Evolutionary conservation across 352 stramenopile species (phyloP).

Genomic region (Globisporangium acanthophoron): DNA sequence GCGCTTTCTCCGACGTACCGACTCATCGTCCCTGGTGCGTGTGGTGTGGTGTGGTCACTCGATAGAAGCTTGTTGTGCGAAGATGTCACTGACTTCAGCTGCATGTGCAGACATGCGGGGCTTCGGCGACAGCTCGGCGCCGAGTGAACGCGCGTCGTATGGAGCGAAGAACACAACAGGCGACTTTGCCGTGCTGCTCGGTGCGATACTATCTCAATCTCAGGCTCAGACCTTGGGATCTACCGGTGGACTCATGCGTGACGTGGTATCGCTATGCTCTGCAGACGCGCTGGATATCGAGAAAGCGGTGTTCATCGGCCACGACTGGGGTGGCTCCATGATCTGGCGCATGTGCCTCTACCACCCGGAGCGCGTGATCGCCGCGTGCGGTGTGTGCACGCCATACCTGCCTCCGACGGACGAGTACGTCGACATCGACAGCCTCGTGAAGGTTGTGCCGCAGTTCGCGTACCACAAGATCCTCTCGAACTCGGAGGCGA

Average conservation of each 20-base stretch:
- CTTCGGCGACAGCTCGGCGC: constrained; percentile 53
- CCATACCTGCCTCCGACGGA: constrained; percentile 49
- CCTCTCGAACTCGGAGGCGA: constrained; percentile 31
- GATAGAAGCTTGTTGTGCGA: neutral
- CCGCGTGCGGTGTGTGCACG: constrained; percentile 58
- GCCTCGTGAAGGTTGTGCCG: constrained; percentile 37
- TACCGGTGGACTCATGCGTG: no score
- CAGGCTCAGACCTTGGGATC: no score
- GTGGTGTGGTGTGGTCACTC: neutral
- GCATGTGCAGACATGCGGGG: constrained; percentile 40
- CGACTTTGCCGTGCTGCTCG: constrained; percentile 29
- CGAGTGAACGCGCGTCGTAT: constrained; percentile 40
- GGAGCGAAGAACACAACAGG: constrained; percentile 49
- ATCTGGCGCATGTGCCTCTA: constrained; percentile 72
- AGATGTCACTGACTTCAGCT: neutral
- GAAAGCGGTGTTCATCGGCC: constrained; percentile 63
- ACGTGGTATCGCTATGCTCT: neutral
- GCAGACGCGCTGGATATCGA: constrained; percentile 59
- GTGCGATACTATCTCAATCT: neutral
- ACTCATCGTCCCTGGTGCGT: constrained; percentile 35
- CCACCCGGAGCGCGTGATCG: constrained; percentile 51
- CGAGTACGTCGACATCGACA: constrained; percentile 32
- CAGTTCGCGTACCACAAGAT: constrained; percentile 68
- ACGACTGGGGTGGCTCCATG: constrained; percentile 65
- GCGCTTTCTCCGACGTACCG: constrained; percentile 38